Base-by-base conservation (phyloP, 192 early-diverging fungal species). In the Coemansia javaensis region DNA sequence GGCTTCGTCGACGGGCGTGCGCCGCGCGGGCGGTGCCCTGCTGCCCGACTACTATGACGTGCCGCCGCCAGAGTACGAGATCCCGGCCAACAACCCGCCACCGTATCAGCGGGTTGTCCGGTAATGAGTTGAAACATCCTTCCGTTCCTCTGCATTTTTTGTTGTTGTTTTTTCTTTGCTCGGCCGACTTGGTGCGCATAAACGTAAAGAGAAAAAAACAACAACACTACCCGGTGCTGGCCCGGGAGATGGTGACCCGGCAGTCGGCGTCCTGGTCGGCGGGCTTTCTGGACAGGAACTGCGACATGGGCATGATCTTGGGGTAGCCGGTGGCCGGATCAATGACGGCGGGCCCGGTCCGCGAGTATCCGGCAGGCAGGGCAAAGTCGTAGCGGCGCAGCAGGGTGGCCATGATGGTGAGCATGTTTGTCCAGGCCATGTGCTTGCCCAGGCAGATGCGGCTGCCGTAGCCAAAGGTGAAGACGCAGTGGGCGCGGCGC, bases 31-130 rank as follows among this genome's bases (percentile, higher is more conserved):
- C 4, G 6, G 1, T 14, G 51, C 52, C 11, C 56, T 47, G 7
- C 64, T 56, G 39, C 64, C 64, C 3, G 52, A 40, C 40, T 72
- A 72, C 41, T 60, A 72, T 0, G 68, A 72, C 21, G 6, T 72
- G 10, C 22, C 58, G 31, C 67, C 67, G 10, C 60, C 60, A 0
- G 67, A 54, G 1, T 71, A 63, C 15, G 59, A 69, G 5, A 36
- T 54, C 0, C 59, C 53, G 0, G 9, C 31, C 1, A 25, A 37
- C 5, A 52, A 52, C 18, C 68, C 68, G 0, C 68, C 68, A 4
- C 68, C 68, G 6, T 72, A 72, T 34, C 53, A 30, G 28, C 28
- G 7, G 7, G 28, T 9, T 9, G 7, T 4, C 28, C 3, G 28
- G 28, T 9, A 9, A 30, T 30, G 28, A 30, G 9, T 9, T 3